Evolutionary conservation across 352 stramenopile species (phyloP).

Genomic region (Globisporangium acanthophoron): DNA sequence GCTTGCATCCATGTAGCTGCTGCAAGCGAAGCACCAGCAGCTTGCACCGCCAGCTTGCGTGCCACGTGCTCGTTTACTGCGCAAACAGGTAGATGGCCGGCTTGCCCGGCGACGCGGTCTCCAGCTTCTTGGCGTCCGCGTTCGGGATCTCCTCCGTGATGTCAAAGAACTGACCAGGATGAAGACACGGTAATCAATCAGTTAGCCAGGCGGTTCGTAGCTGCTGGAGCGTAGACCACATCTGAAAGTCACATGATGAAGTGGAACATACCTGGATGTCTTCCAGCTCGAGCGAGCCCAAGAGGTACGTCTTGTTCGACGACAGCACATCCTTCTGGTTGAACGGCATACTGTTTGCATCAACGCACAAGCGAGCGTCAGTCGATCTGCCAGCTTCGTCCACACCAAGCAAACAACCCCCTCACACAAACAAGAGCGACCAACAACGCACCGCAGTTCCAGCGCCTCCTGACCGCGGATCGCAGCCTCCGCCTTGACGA

Average conservation of each 20-base stretch:
- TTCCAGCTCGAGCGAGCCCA: conserved; percentile 85
- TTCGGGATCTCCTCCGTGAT: conserved; percentile 63
- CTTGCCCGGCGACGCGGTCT: conserved; percentile 78
- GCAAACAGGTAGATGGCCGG: conserved; percentile 70
- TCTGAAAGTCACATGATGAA: not conserved
- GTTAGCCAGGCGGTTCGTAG: not conserved
- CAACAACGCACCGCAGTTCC: conserved; percentile 72
- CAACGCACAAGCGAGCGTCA: conserved; percentile 3
- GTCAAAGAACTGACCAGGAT: conserved; percentile 60
- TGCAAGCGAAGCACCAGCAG: not conserved
- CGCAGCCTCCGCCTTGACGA: conserved; percentile 91
- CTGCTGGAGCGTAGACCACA: no score
- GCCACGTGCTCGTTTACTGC: conserved; percentile 19
- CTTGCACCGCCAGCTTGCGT: not conserved
- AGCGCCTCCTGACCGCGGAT: conserved; percentile 91
- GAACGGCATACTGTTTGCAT: conserved; percentile 83
- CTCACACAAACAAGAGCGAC: conserved; percentile 5
- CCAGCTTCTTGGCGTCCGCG: conserved; percentile 80
- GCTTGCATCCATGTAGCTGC: not conserved
- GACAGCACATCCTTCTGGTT: conserved; percentile 92
- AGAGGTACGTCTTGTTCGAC: conserved; percentile 89
- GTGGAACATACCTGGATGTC: conserved; percentile 53
- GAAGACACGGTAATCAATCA: not conserved
- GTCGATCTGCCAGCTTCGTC: not conserved
- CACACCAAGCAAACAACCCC: conserved; percentile 3